Conservation (phyloP, 257 asterid species). For the Solanum sitiens region DNA sequence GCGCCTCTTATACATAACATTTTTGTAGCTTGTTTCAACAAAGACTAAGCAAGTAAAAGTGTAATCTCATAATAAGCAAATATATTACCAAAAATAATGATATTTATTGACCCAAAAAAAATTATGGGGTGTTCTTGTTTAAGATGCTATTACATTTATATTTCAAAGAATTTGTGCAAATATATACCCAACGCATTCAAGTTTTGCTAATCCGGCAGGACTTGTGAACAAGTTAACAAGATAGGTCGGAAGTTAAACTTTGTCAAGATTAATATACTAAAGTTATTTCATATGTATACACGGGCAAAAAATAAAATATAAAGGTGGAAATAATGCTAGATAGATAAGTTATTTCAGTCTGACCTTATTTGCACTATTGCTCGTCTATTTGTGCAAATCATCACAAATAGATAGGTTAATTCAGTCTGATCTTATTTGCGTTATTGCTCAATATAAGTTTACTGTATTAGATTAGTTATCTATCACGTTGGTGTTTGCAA, state of each 20-base stretch:
- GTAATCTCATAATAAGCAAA: neutral
- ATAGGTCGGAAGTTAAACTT: neutral
- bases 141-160: neutral
- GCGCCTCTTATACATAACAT: neutral
- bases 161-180: neutral
- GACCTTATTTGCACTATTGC: too few species aligned
- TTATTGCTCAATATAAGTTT: neutral
- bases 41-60: neutral
- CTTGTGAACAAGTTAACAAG: neutral
- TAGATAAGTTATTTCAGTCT: neutral
- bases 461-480: neutral
- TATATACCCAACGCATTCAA: neutral
- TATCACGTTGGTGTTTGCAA: neutral
- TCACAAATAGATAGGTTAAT: neutral
- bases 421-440: neutral
- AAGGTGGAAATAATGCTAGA: neutral
- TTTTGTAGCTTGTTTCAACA: too few species aligned
- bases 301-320: neutral
- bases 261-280: neutral
- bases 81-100: neutral
- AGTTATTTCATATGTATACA: neutral
- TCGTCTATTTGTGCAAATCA: neutral
- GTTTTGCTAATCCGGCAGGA: neutral
- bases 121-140: neutral
- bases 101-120: too few species aligned